Percentiles rank a stretch among this genome's conserved stretches.
Evolutionary conservation across 805 yeast genomes (phyloP).

Genomic region (Lipomyces oligophaga): DNA sequence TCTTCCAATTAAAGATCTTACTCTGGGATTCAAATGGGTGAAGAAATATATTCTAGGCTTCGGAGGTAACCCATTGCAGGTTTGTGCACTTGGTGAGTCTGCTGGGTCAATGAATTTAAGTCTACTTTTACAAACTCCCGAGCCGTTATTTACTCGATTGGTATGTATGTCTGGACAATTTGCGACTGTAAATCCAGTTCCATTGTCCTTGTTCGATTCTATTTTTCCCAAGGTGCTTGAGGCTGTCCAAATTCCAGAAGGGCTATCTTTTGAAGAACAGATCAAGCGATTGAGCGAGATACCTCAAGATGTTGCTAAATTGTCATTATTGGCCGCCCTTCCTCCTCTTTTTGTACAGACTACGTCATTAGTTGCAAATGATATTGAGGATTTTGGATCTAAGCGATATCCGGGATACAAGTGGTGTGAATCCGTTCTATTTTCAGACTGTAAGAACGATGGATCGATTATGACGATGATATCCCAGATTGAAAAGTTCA

Average conservation of each 20-base stretch:
- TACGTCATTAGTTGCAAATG: background rate
- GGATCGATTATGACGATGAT: background rate
- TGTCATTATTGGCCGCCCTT: background rate
- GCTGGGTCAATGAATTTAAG: slow-evolving; percentile 36
- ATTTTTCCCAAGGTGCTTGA: background rate
- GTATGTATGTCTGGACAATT: slow-evolving; percentile 4
- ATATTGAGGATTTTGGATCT: background rate
- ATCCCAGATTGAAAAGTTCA: background rate
- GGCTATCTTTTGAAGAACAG: background rate
- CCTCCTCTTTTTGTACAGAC: slow-evolving; percentile 1
- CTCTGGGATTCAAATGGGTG: slow-evolving; percentile 41
- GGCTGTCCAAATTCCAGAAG: background rate
- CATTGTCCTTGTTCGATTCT: background rate
- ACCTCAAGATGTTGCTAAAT: slow-evolving; percentile 2
- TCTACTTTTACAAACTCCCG: background rate
- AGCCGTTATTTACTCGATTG: slow-evolving; percentile 4
- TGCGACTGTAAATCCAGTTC: background rate
- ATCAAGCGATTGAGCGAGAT: background rate
- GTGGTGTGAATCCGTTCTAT: slow-evolving; percentile 3
- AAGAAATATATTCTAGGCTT: slow-evolving; percentile 40
- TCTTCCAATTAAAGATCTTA: slow-evolving; percentile 44
- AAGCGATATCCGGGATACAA: slow-evolving; percentile 1
- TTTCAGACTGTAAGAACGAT: slow-evolving; percentile 6
- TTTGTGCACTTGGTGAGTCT: slow-evolving; percentile 44
- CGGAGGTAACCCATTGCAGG: slow-evolving; percentile 43